Conservation (phyloP, 331 rosid species). For the Cucumis variabilis region DNA sequence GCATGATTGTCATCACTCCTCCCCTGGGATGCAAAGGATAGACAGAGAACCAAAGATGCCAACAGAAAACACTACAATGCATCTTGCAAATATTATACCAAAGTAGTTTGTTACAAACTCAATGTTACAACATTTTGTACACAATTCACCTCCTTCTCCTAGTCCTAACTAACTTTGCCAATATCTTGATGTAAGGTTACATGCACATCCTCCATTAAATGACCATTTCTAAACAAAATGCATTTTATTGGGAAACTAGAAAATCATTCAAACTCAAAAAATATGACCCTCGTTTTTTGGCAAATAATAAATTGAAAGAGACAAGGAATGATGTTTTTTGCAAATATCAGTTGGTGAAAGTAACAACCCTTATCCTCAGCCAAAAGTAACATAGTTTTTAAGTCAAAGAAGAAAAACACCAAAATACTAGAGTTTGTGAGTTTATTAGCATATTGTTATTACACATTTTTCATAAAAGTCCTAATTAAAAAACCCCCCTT, state of each 20-base stretch:
- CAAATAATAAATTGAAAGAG: too few relatives aligned
- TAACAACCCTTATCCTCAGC: neutral
- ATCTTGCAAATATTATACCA: neutral
- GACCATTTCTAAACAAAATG: neutral
- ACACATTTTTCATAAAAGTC: neutral
- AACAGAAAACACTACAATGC: neutral
- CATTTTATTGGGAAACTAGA: neutral
- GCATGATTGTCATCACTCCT: constrained; percentile 1
- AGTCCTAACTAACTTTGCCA: neutral
- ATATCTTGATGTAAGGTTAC: neutral
- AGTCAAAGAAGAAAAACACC: neutral
- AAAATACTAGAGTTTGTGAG: neutral
- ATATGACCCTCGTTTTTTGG: neutral
- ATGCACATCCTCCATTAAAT: neutral
- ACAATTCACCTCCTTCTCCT: neutral
- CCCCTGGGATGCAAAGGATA: neutral
- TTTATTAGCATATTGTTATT: neutral
- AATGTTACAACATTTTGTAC: neutral
- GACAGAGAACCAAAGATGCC: neutral
- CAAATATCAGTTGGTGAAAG: neutral
- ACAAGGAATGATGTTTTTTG: neutral
- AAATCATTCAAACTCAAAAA: neutral
- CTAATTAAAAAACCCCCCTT: neutral
- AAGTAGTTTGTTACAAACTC: neutral
- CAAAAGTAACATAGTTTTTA: neutral